Evolutionary conservation across 495 filamentous ascomycete species (phyloP).

Genomic region (Lophiotrema nucula): DNA sequence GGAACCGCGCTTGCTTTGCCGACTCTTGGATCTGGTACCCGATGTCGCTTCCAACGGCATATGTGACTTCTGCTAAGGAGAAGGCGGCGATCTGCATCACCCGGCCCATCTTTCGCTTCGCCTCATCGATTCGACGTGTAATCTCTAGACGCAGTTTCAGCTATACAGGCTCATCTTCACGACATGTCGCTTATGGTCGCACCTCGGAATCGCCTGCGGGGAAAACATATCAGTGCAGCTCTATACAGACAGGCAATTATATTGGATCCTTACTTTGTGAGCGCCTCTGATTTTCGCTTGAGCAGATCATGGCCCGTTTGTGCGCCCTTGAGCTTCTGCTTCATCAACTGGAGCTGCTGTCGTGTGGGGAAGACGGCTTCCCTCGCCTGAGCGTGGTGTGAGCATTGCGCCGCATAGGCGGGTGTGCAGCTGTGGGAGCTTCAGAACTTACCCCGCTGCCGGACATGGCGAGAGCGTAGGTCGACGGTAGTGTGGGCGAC

Average conservation of each 20-base stretch:
- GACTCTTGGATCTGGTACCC: conserved; percentile 97
- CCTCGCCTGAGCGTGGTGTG: conserved; percentile 57
- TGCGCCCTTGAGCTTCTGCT: conserved; percentile 96
- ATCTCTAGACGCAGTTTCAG: conserved; percentile 63
- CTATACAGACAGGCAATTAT: not conserved
- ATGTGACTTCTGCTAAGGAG: conserved; percentile 95
- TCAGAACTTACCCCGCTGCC: conserved; percentile 55
- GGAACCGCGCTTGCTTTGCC: conserved; percentile 86
- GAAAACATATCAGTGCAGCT: not conserved
- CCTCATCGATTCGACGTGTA: conserved; percentile 94
- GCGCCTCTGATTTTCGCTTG: conserved; percentile 47
- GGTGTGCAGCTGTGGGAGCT: conserved; percentile 37
- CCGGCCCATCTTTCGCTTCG: conserved; percentile 98
- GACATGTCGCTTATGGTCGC: conserved; percentile 29
- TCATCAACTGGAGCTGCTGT: conserved; percentile 95
- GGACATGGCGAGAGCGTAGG: conserved; percentile 48
- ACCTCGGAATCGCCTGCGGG: conserved; percentile 80
- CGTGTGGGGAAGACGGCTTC: conserved; percentile 98
- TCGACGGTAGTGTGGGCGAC: not conserved
- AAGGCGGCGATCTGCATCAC: conserved; percentile 99
- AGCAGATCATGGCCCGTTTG: conserved; percentile 48
- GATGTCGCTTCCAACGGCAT: conserved; percentile 94
- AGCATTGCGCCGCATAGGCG: conserved; percentile 11
- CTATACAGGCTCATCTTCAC: not conserved
- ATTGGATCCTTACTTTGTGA: conserved; percentile 42